Percentiles rank a stretch among this genome's conserved stretches.
phyloP scores from a whole-genome alignment of 352 stramenopile species.

The Albugo laibachii region DNA sequence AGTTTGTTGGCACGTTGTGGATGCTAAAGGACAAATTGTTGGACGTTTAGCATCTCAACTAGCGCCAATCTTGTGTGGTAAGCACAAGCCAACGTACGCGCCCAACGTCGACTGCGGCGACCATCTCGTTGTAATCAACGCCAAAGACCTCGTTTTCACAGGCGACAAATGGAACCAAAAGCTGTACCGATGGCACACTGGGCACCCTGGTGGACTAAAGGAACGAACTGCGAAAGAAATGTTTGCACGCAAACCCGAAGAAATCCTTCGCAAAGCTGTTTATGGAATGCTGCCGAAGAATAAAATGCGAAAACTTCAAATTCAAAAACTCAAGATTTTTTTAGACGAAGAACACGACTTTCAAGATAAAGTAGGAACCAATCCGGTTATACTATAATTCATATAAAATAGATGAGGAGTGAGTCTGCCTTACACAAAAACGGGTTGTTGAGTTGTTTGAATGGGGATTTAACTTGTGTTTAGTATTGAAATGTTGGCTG shows the following conservation, averaged over 20 bases:
- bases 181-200: slow-evolving; percentile 97
- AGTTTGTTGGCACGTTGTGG: slow-evolving; percentile 90
- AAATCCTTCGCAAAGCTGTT: slow-evolving; percentile 91
- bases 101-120: slow-evolving; percentile 97
- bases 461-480: too few relatives aligned
- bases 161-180: slow-evolving; percentile 95
- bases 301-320: slow-evolving; percentile 86
- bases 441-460: too few relatives aligned
- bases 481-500: too few relatives aligned
- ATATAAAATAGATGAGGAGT: neutral
- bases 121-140: slow-evolving; percentile 95
- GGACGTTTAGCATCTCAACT: slow-evolving; percentile 92
- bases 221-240: slow-evolving; percentile 86
- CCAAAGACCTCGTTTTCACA: slow-evolving; percentile 88
- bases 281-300: slow-evolving; percentile 97
- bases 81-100: slow-evolving; percentile 97
- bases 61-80: slow-evolving; percentile 90
- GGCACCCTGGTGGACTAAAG: slow-evolving; percentile 93
- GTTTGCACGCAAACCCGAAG: slow-evolving; percentile 87
- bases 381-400: slow-evolving; percentile 56
- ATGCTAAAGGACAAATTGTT: slow-evolving; percentile 91
- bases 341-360: slow-evolving; percentile 86
- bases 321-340: slow-evolving; percentile 96
- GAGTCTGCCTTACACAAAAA: neutral
- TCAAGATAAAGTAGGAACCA: slow-evolving; percentile 65